phyloP scores from a whole-genome alignment of 495 filamentous ascomycete species.

The Podospora pseudoanserina region DNA sequence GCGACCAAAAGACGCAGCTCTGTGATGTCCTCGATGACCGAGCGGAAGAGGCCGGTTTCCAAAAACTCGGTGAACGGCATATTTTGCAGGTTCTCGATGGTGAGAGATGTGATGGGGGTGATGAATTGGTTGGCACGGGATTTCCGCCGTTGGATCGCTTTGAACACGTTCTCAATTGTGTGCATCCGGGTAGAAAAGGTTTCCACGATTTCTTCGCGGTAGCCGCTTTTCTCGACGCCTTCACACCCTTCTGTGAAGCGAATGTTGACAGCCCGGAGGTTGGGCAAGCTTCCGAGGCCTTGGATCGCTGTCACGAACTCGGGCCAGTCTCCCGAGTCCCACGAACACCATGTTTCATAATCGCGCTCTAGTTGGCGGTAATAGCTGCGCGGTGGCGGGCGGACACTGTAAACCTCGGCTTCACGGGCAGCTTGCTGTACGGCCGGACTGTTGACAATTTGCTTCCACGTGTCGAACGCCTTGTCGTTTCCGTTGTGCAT shows the following conservation, averaged over 20 bases:
- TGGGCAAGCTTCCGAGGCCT: constrained; percentile 7
- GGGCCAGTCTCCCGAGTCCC: neutral
- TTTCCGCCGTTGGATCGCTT: constrained; percentile 1
- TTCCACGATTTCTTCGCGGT: neutral
- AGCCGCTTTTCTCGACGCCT: neutral
- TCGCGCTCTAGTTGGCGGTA: neutral
- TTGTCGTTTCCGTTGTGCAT: neutral
- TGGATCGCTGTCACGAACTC: constrained; percentile 4
- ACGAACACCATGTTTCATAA: neutral
- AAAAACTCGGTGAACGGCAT: constrained; percentile 7
- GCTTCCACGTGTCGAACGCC: neutral
- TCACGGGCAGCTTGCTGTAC: constrained; percentile 1
- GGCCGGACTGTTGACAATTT: neutral
- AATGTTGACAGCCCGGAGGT: constrained; percentile 10
- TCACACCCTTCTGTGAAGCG: constrained; percentile 6
- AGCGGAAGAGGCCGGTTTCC: constrained; percentile 7
- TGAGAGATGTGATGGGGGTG: constrained; percentile 8
- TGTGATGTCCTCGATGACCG: constrained; percentile 8
- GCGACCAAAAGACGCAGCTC: constrained; percentile 9
- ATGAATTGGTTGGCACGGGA: neutral
- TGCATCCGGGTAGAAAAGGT: neutral
- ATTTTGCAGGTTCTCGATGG: constrained; percentile 12
- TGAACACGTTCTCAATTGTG: constrained; percentile 7
- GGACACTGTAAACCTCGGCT: constrained; percentile 8
- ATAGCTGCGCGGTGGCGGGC: neutral